Conservation (phyloP, 306 rosid species). For the Biancaea sappan region DNA sequence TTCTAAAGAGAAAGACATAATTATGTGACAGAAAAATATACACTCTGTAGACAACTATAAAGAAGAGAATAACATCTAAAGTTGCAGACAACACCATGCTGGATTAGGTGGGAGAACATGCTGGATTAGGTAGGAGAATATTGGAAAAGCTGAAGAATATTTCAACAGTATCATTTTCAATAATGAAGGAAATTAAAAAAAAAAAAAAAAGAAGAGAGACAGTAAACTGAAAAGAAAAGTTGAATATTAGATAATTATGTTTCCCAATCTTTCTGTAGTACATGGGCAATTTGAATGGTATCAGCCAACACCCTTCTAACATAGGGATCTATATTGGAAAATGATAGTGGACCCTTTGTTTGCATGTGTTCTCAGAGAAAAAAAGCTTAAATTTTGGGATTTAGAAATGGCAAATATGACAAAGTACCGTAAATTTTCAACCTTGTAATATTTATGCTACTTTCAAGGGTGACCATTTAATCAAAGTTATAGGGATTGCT, state of each 20-base stretch:
- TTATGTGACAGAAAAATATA: too few relatives aligned
- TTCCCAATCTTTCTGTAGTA: not conserved
- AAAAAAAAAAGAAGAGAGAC: too few relatives aligned
- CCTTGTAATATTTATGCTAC: not conserved
- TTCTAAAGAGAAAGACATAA: too few relatives aligned
- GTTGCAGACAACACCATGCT: too few relatives aligned
- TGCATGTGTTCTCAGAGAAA: not conserved
- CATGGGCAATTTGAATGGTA: not conserved
- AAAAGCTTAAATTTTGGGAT: not conserved
- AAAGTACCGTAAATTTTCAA: not conserved
- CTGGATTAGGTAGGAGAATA: too few relatives aligned
- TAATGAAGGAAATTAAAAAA: not conserved
- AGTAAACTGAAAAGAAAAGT: not conserved
- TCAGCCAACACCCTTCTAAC: not conserved
- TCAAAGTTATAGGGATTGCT: not conserved
- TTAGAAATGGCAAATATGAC: not conserved
- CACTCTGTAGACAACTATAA: too few relatives aligned
- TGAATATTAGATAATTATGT: not conserved
- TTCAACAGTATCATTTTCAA: not conserved
- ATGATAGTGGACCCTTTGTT: not conserved
- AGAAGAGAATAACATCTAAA: too few relatives aligned
- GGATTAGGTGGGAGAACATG: too few relatives aligned
- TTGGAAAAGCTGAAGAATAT: too few relatives aligned
- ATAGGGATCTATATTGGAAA: not conserved
- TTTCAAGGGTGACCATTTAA: not conserved